Base-by-base conservation (phyloP, 1,284 basidiomycete genomes). In the Violaceomyces palustris region DNA sequence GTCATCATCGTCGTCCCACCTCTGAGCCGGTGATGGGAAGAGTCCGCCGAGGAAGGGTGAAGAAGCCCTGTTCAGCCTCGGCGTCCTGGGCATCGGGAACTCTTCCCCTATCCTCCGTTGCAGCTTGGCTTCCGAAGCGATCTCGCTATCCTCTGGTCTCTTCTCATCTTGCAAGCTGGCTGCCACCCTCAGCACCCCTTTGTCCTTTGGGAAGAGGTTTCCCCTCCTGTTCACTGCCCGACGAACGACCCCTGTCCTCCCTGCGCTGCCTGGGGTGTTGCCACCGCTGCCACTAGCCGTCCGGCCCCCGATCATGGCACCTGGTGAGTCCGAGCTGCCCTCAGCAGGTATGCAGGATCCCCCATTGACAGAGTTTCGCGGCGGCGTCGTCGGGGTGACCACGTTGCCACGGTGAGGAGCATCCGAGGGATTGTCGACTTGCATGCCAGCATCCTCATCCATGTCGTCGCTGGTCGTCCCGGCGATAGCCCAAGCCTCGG, bases 121-220 rank as follows among this genome's bases (percentile, higher is more conserved):
- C 12, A 72, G 55, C 30, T 66, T 66, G 26, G 69, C 69, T 38
- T 72, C 69, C 1, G 67, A 69, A 5, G 67, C 67, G 19, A 69
- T 55, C 28, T 72, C 69, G 3, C 53, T 60, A 24, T 68, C 65
- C 27, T 51, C 42, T 0, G 69, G 69, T 15, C 49, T 47, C 34
- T 30, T 45, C 27, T 72, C 69, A 35, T 67, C 69, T 21, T 57
- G 54, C 3, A 72, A 41, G 7, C 59, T 53, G 32, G 66, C 69
- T 7, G 67, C 61, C 11, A 72, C 69, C 23, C 69, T 57, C 10
- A 61, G 40, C 12, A 69, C 45, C n/a, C 49, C 48, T 4, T 54
- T 49, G 35, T 67, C 64, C 19, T 46, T 51, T 10, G 60, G 60
- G 5, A 57, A 18, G 2, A 58, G 48, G 31, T 61, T 64, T 12